Conservation (phyloP, 352 stramenopile species). For the Thraustotheca clavata region DNA sequence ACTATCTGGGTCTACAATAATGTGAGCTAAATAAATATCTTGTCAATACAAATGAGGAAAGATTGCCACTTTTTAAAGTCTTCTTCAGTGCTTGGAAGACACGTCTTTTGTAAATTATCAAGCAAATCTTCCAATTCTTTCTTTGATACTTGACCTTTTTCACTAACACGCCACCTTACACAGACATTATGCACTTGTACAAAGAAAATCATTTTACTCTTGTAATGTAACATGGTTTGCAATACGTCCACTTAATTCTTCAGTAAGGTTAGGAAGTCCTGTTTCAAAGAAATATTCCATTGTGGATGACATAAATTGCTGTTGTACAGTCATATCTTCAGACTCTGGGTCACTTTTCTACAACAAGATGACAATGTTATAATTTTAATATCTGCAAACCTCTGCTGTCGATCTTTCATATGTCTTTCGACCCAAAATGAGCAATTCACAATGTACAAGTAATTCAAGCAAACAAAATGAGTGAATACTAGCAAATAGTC, state of each 20-base stretch:
- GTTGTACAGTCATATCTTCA: neutral
- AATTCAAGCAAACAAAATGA: conserved; percentile 14
- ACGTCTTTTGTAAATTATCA: neutral
- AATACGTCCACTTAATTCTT: neutral
- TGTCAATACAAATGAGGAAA: conserved; percentile 18
- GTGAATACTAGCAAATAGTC: conserved; percentile 10
- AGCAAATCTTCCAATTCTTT: neutral
- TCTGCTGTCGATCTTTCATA: conserved; percentile 7
- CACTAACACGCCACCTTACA: conserved; percentile 12
- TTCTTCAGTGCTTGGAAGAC: neutral
- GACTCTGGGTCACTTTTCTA: neutral
- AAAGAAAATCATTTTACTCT: neutral
- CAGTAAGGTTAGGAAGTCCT: conserved; percentile 12
- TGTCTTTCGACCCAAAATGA: conserved; percentile 18
- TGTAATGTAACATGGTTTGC: neutral
- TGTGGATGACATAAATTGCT: conserved; percentile 19
- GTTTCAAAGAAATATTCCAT: conserved; percentile 19
- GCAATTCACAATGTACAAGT: conserved; percentile 17
- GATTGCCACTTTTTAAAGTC: neutral
- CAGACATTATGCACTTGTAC: neutral
- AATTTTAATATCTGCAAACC: neutral
- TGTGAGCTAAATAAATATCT: neutral
- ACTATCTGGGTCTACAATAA: conserved; percentile 11
- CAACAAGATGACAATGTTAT: neutral
- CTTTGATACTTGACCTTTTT: neutral